phyloP scores from a whole-genome alignment of 805 yeast genomes.

The Saccharomycopsis amapae region DNA sequence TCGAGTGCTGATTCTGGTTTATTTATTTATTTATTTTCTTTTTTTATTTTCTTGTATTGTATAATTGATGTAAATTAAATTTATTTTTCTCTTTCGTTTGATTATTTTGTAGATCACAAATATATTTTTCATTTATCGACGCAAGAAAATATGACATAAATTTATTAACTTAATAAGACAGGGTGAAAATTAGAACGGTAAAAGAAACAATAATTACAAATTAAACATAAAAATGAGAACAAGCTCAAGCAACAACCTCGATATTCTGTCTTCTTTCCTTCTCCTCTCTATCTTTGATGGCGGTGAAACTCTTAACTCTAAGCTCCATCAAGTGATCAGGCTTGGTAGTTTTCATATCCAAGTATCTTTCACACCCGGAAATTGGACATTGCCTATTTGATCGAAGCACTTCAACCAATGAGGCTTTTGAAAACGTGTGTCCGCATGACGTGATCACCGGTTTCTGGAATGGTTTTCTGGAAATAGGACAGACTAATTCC shows the following conservation, averaged over 20 bases:
- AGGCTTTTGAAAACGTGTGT: conserved; percentile 53
- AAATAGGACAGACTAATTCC: conserved; percentile 63
- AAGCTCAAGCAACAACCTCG: conserved; percentile 13
- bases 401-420: conserved; percentile 34
- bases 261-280: conserved; percentile 16
- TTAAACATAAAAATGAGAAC: too few relatives aligned
- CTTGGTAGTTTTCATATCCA: conserved; percentile 33
- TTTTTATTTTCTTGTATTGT: too few relatives aligned
- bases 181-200: too few relatives aligned
- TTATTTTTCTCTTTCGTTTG: too few relatives aligned
- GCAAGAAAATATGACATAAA: too few relatives aligned
- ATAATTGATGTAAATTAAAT: too few relatives aligned
- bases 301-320: conserved; percentile 38
- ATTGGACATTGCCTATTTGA: conserved; percentile 45
- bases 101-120: too few relatives aligned
- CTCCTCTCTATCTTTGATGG: conserved; percentile 12
- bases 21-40: too few relatives aligned
- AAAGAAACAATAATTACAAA: too few relatives aligned
- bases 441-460: conserved; percentile 58
- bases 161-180: too few relatives aligned
- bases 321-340: conserved; percentile 49
- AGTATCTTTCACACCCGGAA: conserved; percentile 37
- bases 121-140: too few relatives aligned
- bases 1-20: too few relatives aligned
- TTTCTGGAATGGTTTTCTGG: conserved; percentile 40